Percentiles rank a stretch among this genome's conserved stretches.
Conservation (phyloP, 306 rosid genomes). For the Spatholobus suberectus region DNA sequence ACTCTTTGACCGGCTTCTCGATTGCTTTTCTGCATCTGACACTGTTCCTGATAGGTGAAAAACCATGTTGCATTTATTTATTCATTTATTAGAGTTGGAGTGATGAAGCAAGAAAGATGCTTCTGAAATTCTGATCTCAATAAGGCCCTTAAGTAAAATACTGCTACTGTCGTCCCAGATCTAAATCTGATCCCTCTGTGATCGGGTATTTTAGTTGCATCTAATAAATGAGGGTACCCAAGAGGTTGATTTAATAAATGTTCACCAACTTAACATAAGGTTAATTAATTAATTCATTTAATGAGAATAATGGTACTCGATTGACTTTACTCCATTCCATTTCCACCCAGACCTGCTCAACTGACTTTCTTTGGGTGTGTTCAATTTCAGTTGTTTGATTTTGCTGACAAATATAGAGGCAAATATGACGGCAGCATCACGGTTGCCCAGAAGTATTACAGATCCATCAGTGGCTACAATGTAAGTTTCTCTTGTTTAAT, state of each 20-base stretch:
- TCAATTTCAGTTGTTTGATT: slow-evolving; percentile 75
- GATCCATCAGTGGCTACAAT: slow-evolving; percentile 87
- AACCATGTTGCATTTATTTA: slow-evolving; percentile 41
- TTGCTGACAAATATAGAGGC: slow-evolving; percentile 95
- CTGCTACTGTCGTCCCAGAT: slow-evolving; percentile 6
- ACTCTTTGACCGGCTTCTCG: background rate
- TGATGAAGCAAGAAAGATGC: slow-evolving; percentile 28
- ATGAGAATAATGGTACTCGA: slow-evolving; percentile 3
- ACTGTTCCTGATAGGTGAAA: slow-evolving; percentile 37
- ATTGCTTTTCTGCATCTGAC: slow-evolving; percentile 5
- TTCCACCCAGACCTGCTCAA: background rate
- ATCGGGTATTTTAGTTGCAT: slow-evolving; percentile 29
- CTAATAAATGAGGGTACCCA: slow-evolving; percentile 31
- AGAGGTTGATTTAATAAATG: slow-evolving; percentile 25
- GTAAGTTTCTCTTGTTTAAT: slow-evolving; percentile 50
- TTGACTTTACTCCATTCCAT: background rate
- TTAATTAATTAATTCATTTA: background rate
- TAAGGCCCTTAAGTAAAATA: background rate
- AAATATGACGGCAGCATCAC: slow-evolving; percentile 89
- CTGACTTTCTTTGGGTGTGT: background rate
- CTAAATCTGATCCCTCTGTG: background rate
- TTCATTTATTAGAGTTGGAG: slow-evolving; percentile 32
- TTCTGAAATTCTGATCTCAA: slow-evolving; percentile 32
- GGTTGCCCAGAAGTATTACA: slow-evolving; percentile 86
- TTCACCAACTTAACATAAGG: slow-evolving; percentile 5